Evolutionary conservation across 106 monocot genomes (phyloP).

Genomic region (Acorus calamus): DNA sequence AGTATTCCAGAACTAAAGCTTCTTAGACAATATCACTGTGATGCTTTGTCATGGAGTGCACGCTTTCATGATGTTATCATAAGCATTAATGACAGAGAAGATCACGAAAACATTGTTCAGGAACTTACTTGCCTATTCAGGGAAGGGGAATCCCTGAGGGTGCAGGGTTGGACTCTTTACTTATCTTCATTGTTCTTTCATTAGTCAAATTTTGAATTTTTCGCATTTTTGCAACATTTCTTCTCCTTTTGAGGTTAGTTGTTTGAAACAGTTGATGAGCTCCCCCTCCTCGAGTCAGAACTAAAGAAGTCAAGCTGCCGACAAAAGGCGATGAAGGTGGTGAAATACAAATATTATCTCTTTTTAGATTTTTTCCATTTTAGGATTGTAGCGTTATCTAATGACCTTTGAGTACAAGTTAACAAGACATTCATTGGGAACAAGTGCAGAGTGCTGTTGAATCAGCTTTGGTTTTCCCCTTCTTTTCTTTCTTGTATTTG

Average conservation of each 20-base stretch:
- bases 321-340: slow-evolving; percentile 47
- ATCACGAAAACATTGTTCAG: slow-evolving; percentile 37
- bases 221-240: neutral
- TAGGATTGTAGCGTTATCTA: no score
- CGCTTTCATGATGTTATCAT: slow-evolving; percentile 24
- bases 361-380: neutral
- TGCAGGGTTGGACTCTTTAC: slow-evolving; percentile 26
- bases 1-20: slow-evolving; percentile 55
- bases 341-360: neutral
- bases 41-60: slow-evolving; percentile 51
- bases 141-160: slow-evolving; percentile 36
- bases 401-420: no score
- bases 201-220: neutral
- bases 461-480: neutral
- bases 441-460: no score
- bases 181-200: neutral
- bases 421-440: no score
- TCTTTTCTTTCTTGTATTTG: neutral
- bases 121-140: slow-evolving; percentile 42
- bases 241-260: neutral
- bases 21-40: slow-evolving; percentile 31
- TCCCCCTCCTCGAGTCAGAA: slow-evolving; percentile 45
- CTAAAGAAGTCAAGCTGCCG: slow-evolving; percentile 41
- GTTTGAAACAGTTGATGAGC: slow-evolving; percentile 49
- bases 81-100: slow-evolving; percentile 28